Evolutionary conservation across 2,329 filamentous ascomycete species (phyloP).

Genomic region (Fusarium sp.): DNA sequence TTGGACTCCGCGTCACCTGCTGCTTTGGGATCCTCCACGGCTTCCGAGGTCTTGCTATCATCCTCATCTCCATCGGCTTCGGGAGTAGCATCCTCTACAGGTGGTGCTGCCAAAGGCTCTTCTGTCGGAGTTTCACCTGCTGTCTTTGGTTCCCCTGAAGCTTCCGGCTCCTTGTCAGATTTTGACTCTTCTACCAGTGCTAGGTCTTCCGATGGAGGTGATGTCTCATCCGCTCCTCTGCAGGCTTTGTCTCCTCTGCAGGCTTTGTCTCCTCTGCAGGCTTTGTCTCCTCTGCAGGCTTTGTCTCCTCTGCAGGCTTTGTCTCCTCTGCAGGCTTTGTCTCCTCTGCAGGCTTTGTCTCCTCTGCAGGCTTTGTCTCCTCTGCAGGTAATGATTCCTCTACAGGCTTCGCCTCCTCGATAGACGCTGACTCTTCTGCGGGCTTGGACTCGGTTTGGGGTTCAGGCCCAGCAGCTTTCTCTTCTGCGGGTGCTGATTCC

Average conservation of each 20-base stretch:
- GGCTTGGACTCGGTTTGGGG: slow-evolving; percentile 15
- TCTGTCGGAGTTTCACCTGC: slow-evolving; percentile 1
- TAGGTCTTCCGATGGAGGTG: slow-evolving; percentile 8
- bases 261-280: slow-evolving; percentile 1
- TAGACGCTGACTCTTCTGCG: slow-evolving; percentile 8
- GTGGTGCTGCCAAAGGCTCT: background rate
- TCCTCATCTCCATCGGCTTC: slow-evolving; percentile 18
- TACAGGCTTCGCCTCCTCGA: background rate
- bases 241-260: slow-evolving; percentile 1
- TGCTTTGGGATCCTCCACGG: background rate
- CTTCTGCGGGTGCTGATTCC: no score
- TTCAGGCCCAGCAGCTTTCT: slow-evolving; percentile 5
- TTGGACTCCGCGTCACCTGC: slow-evolving; percentile 9
- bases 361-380: background rate
- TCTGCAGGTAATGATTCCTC: slow-evolving; percentile 6
- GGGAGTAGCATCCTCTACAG: background rate
- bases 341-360: slow-evolving; percentile 22
- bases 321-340: background rate
- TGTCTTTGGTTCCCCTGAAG: slow-evolving; percentile 16
- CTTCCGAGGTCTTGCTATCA: slow-evolving; percentile 8
- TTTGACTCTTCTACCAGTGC: background rate
- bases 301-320: background rate
- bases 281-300: slow-evolving; percentile 5
- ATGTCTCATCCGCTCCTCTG: slow-evolving; percentile 6
- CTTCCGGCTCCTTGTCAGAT: background rate